A percentile compares a stretch with the other conserved stretches of the same genome.
phyloP scores from a whole-genome alignment of 495 filamentous ascomycete species.

The Neurospora sp. region DNA sequence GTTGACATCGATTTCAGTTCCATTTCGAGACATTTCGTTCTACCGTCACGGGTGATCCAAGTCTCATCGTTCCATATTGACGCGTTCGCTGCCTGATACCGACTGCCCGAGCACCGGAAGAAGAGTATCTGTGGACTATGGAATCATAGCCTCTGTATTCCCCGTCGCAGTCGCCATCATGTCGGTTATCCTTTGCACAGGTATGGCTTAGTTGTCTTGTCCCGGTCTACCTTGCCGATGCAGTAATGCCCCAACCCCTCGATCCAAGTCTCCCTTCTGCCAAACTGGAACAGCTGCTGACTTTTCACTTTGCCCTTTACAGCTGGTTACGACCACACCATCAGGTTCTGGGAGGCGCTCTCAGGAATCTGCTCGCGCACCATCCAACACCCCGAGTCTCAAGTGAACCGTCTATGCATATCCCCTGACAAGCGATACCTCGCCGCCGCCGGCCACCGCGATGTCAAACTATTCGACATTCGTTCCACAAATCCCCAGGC shows the following conservation, averaged over 20 bases:
- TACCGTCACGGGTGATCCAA: background rate
- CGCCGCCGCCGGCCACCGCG: constrained; percentile 88
- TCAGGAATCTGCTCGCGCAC: constrained; percentile 96
- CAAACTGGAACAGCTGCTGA: background rate
- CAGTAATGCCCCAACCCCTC: background rate
- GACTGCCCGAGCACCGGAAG: background rate
- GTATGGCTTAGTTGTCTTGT: constrained; percentile 39
- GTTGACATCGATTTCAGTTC: background rate
- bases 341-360: constrained; percentile 97
- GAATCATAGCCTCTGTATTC: constrained; percentile 6
- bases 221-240: background rate
- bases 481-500: constrained; percentile 91
- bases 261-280: background rate
- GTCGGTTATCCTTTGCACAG: constrained; percentile 84
- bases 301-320: constrained; percentile 9
- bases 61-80: background rate
- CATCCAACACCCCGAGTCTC: constrained; percentile 94
- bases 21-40: background rate
- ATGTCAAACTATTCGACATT: constrained; percentile 95
- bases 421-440: constrained; percentile 95
- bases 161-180: constrained; percentile 32
- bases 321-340: constrained; percentile 99
- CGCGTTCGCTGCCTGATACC: background rate
- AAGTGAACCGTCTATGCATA: constrained; percentile 97
- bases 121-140: constrained; percentile 7